Evolutionary conservation across 257 asterid species (phyloP), one percentile per base, ranked within the genome.

Genomic region (Echium plantagineum): DNA sequence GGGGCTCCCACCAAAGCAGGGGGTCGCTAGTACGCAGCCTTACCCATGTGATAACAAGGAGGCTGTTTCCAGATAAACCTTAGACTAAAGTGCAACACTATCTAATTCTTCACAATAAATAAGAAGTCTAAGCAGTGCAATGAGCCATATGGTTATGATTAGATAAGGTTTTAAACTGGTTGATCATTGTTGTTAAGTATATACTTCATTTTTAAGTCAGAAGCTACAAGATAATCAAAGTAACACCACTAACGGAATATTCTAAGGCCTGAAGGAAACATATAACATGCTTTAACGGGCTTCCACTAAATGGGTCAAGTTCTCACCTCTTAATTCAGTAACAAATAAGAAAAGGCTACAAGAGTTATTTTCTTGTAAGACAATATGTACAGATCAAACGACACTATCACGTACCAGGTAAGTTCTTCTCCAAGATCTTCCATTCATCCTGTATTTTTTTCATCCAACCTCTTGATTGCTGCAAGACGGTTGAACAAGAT

Each of bases 381-480:
- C 31, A 21, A 42, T 30, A 66, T 52, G 52, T 48, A 21, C 71
- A 52, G 49, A 24, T 15, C 26, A 16, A 31, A 19, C 18, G 0
- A 7, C 62, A 53, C 10, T 52, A 67, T 35, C 21, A 22, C 19
- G 9, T 65, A 65, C 75, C 75, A 13, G 80, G 80, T 46, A 75
- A 62, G 71, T 71, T 70, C 16, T 71, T 63, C 70, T 70, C 74
- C 52, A 75, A 65, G 20, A 71, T 75, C 57, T 31, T 71, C 80
- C 80, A 75, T 49, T 75, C 77, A 18, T 57, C 69, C 57, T 67
- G 71, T 18, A 70, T 60, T 58, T 65, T 71, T 71, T 61, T 71
- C 8, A 30, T 59, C 59, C 77, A 67, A 13, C 35, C 12, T 61
- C 71, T 75, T 24, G 77, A 35, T 35, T 55, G 71, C 71, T 63